phyloP scores from a whole-genome alignment of 2,329 filamentous ascomycete genomes.

The Didymella pomorum region DNA sequence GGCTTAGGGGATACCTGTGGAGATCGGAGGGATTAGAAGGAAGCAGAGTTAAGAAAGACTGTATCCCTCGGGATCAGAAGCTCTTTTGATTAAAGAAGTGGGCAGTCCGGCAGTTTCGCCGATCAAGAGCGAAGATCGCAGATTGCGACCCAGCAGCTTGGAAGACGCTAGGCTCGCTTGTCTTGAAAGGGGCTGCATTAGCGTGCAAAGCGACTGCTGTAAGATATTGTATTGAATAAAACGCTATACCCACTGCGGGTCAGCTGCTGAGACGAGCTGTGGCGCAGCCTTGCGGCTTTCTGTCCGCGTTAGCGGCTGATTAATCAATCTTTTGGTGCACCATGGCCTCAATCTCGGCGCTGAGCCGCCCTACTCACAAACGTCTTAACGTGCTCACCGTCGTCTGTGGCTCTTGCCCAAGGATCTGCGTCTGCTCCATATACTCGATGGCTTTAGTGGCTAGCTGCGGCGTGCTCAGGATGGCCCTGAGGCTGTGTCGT shows the following conservation, averaged over 20 bases:
- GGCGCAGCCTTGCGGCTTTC: not conserved
- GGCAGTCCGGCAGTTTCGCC: not conserved
- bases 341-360: too few species aligned
- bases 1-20: not conserved
- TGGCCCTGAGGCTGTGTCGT: too few species aligned
- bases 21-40: not conserved
- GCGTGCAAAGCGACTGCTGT: not conserved
- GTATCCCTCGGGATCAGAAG: not conserved
- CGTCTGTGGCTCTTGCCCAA: too few species aligned
- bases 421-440: too few species aligned
- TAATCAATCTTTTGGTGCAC: too few species aligned
- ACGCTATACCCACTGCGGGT: not conserved
- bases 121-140: not conserved
- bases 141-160: not conserved
- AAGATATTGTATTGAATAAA: not conserved
- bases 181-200: not conserved
- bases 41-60: not conserved
- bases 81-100: not conserved
- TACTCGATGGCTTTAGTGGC: too few species aligned
- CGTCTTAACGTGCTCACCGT: too few species aligned
- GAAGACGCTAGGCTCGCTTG: not conserved
- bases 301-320: too few species aligned
- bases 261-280: not conserved
- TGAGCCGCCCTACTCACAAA: too few species aligned
- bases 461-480: too few species aligned